Conservation (phyloP, 257 asterid genomes). For the Vinca minor region DNA sequence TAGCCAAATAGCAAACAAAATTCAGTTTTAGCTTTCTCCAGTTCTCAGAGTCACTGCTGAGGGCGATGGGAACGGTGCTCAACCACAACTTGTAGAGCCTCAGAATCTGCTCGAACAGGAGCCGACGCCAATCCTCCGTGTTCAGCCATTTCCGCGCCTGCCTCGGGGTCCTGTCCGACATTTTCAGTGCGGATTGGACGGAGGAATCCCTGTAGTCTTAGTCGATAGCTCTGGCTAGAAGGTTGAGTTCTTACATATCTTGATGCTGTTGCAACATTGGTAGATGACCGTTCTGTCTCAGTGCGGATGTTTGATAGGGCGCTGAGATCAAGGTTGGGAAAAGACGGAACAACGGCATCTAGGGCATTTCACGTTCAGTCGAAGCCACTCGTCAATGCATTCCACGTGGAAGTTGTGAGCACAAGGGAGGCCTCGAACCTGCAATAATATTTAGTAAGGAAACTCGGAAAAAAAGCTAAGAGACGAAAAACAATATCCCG, state of each 20-base stretch:
- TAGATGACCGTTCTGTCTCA: slow-evolving; percentile 46
- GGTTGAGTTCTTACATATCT: slow-evolving; percentile 60
- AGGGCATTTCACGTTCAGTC: slow-evolving; percentile 86
- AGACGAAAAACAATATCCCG: too few species aligned
- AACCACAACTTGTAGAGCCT: slow-evolving; percentile 40
- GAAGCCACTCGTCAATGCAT: slow-evolving; percentile 96
- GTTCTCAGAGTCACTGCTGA: slow-evolving; percentile 21
- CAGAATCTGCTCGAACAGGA: slow-evolving; percentile 19
- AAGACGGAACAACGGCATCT: slow-evolving; percentile 94
- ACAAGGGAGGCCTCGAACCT: slow-evolving; percentile 98
- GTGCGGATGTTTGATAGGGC: slow-evolving; percentile 70
- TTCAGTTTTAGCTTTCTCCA: too few species aligned
- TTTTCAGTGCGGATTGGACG: slow-evolving; percentile 46
- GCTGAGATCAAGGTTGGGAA: slow-evolving; percentile 85
- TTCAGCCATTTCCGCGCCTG: slow-evolving; percentile 25
- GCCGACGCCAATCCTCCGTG: slow-evolving; percentile 22
- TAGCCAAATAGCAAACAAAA: too few species aligned
- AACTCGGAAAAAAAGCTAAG: too few species aligned
- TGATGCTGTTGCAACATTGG: slow-evolving; percentile 45
- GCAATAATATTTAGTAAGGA: slow-evolving; percentile 15
- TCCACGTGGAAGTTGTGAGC: slow-evolving; percentile 97
- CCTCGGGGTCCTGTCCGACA: slow-evolving; percentile 21
- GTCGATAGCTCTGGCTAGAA: slow-evolving; percentile 65
- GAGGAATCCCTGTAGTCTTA: slow-evolving; percentile 77
- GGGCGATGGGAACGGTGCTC: slow-evolving; percentile 28